Evolutionary conservation across 148 eudicot genomes (phyloP).

Genomic region (Vaccinium vitisidaea): DNA sequence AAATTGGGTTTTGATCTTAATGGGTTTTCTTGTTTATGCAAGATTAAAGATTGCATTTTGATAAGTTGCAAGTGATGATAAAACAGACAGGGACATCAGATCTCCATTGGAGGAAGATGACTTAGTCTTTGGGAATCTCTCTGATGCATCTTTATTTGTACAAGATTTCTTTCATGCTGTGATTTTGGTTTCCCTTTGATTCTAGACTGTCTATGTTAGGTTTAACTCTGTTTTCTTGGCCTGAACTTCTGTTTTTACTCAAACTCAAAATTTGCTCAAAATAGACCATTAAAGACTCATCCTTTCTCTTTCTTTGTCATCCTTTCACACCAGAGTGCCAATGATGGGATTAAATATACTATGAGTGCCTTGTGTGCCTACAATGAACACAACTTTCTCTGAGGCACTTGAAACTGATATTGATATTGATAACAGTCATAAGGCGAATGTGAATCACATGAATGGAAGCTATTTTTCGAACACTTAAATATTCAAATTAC

Average conservation of each 20-base stretch:
- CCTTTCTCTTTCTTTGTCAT: not conserved
- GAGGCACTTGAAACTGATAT: constrained; percentile 6
- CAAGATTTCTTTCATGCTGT: not conserved
- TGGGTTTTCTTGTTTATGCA: not conserved
- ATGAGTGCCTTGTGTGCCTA: constrained; percentile 1
- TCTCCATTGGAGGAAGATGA: constrained; percentile 23
- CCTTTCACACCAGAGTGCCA: not conserved
- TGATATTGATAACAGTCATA: not conserved
- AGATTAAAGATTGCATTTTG: not conserved
- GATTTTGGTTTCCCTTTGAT: not conserved
- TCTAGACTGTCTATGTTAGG: not conserved
- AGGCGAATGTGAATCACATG: not conserved
- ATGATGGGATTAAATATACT: constrained; percentile 18
- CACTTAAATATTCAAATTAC: not conserved
- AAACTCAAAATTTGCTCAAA: not conserved
- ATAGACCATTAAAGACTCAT: not conserved
- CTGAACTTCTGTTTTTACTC: no score
- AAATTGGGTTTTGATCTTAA: not conserved
- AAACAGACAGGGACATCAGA: constrained; percentile 39
- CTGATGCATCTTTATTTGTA: constrained; percentile 24
- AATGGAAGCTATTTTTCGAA: not conserved
- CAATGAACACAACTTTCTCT: constrained; percentile 9
- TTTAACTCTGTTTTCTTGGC: no score
- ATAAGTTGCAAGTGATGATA: constrained; percentile 32
- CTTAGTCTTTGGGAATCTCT: constrained; percentile 41